Evolutionary conservation across 164 flowering plant species (phyloP).

Genomic region (Amborella trichopoda): DNA sequence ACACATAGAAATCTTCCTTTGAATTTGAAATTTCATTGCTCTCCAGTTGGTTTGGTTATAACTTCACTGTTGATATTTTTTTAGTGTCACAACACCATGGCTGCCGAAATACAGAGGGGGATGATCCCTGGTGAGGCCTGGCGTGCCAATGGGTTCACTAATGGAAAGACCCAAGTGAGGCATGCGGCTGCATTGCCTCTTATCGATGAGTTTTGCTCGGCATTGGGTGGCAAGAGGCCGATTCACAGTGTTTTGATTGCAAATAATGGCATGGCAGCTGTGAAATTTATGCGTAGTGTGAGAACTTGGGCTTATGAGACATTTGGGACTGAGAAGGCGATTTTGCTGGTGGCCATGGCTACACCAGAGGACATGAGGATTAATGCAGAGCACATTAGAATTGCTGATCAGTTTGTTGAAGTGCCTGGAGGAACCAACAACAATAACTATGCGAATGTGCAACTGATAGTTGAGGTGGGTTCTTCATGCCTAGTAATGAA

Average conservation of each 20-base stretch:
- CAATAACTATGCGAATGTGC: slow-evolving; percentile 99
- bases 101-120: slow-evolving; percentile 42
- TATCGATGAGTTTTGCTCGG: slow-evolving; percentile 75
- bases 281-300: slow-evolving; percentile 91
- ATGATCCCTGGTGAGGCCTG: slow-evolving; percentile 25
- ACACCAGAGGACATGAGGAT: slow-evolving; percentile 99
- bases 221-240: slow-evolving; percentile 82
- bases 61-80: slow-evolving; percentile 1
- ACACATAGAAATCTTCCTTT: too few relatives aligned
- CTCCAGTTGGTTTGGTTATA: not conserved
- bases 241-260: slow-evolving; percentile 92
- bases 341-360: slow-evolving; percentile 95
- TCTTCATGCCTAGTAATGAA: too few relatives aligned
- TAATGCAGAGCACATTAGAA: slow-evolving; percentile 96
- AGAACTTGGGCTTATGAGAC: slow-evolving; percentile 97
- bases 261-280: slow-evolving; percentile 99
- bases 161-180: slow-evolving; percentile 41
- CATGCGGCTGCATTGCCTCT: slow-evolving; percentile 29
- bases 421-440: slow-evolving; percentile 99
- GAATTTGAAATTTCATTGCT: not conserved
- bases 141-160: slow-evolving; percentile 35
- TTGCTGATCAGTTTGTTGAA: slow-evolving; percentile 98
- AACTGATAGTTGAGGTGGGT: slow-evolving; percentile 95
- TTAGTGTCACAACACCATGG: slow-evolving; percentile 20
- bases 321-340: slow-evolving; percentile 95